phyloP scores from a whole-genome alignment of 2,329 filamentous ascomycete species.

The Aureobasidium subglaciale region DNA sequence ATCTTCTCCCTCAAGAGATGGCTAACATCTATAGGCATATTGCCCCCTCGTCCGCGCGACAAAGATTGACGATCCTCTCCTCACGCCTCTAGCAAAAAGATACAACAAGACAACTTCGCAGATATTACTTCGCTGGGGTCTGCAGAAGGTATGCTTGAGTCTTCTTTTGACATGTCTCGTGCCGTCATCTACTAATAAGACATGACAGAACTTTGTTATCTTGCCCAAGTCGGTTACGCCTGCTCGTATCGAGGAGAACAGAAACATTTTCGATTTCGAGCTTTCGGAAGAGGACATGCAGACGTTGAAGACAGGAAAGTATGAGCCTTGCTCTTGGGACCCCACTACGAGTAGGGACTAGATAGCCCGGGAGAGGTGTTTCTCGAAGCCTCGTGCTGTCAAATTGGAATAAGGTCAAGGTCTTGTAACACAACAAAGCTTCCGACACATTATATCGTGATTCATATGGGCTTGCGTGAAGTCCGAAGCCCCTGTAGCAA shows the following conservation, averaged over 20 bases:
- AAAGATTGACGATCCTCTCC: conserved; percentile 46
- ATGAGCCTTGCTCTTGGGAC: conserved; percentile 55
- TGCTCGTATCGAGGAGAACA: conserved; percentile 54
- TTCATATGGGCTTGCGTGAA: too few species aligned
- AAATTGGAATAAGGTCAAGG: too few species aligned
- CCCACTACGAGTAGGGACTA: conserved; percentile 40
- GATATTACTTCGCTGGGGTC: conserved; percentile 54
- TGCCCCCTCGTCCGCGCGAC: conserved; percentile 38
- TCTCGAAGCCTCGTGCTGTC: too few species aligned
- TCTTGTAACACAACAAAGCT: too few species aligned
- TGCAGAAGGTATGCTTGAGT: conserved; percentile 44
- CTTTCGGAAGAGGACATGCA: conserved; percentile 53
- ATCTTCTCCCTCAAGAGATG: not conserved
- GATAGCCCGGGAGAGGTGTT: too few species aligned
- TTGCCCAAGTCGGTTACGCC: conserved; percentile 57
- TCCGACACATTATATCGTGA: too few species aligned
- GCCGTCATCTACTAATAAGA: not conserved
- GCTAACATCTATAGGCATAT: conserved; percentile 31
- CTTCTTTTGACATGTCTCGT: not conserved
- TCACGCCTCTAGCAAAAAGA: conserved; percentile 48
- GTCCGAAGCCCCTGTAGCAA: too few species aligned
- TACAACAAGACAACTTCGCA: conserved; percentile 53
- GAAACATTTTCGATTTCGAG: conserved; percentile 53
- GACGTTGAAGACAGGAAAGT: conserved; percentile 46
- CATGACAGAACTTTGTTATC: conserved; percentile 49